These are phyloP conservation scores for Coprinopsis cinerea DNA, from an alignment of 768 basidiomycete species.

Conservation along the genomic window DNA sequence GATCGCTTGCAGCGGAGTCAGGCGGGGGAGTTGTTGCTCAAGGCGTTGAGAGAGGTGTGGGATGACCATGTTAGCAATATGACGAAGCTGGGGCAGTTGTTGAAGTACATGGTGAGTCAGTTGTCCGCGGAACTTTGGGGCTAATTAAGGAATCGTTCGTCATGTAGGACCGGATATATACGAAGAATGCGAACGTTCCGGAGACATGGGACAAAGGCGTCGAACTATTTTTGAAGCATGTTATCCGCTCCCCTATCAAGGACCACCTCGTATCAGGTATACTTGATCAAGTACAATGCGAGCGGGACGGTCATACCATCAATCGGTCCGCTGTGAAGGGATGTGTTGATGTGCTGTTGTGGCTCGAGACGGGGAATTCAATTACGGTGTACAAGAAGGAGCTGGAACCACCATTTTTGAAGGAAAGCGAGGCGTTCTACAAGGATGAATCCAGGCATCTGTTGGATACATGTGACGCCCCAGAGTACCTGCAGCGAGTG, in stretches of 20 bases:
- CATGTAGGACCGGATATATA: conserved; percentile 84
- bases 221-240: conserved; percentile 74
- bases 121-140: background rate
- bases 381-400: conserved; percentile 77
- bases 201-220: conserved; percentile 79
- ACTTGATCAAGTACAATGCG: conserved; percentile 80
- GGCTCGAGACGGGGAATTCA: conserved; percentile 49
- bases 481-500: conserved; percentile 78
- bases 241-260: conserved; percentile 77
- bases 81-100: conserved; percentile 80
- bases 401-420: conserved; percentile 77
- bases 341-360: conserved; percentile 78
- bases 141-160: background rate
- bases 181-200: conserved; percentile 66
- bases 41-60: conserved; percentile 82
- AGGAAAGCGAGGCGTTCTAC: conserved; percentile 78
- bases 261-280: conserved; percentile 78
- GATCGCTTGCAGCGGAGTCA: conserved; percentile 73
- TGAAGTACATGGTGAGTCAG: conserved; percentile 88
- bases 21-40: conserved; percentile 82
- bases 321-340: conserved; percentile 88
- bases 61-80: conserved; percentile 89
- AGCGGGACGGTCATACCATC: conserved; percentile 87
- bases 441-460: conserved; percentile 63
- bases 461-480: conserved; percentile 68